These are phyloP conservation scores for Penicillium tannophilum DNA, from an alignment of 495 filamentous ascomycete genomes.

Conservation along the genomic window DNA sequence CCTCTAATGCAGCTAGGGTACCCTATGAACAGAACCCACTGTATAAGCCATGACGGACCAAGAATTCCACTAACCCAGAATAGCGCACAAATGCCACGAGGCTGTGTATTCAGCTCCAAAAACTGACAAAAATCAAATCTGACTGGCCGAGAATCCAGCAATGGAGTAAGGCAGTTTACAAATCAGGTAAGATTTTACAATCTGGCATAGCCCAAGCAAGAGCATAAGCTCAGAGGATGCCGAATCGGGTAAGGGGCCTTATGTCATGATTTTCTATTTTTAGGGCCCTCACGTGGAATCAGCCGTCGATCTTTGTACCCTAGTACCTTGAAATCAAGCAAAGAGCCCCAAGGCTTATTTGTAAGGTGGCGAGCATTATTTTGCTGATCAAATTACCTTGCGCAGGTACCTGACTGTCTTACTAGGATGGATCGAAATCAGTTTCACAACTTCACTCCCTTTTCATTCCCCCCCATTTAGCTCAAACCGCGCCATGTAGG, in stretches of 20 bases:
- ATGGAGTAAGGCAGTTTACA: background rate
- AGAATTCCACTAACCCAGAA: background rate
- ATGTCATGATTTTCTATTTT: background rate
- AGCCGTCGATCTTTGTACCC: background rate
- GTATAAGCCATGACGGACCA: too few species aligned
- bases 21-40: too few species aligned
- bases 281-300: background rate
- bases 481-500: too few species aligned
- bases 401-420: too few species aligned
- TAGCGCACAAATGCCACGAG: background rate
- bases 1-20: background rate
- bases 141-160: background rate
- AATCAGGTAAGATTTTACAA: background rate
- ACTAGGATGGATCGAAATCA: too few species aligned
- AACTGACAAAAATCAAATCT: background rate
- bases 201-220: background rate
- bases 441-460: too few species aligned
- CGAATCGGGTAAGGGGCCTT: background rate
- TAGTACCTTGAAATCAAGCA: background rate
- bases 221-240: background rate
- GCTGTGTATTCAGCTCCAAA: background rate
- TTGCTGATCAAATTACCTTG: too few species aligned
- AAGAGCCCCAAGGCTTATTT: too few species aligned
- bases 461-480: too few species aligned
- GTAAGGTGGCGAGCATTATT: too few species aligned